Evolutionary conservation across 2,329 filamentous ascomycete species (phyloP).

Genomic region (Monosporascus ibericus): DNA sequence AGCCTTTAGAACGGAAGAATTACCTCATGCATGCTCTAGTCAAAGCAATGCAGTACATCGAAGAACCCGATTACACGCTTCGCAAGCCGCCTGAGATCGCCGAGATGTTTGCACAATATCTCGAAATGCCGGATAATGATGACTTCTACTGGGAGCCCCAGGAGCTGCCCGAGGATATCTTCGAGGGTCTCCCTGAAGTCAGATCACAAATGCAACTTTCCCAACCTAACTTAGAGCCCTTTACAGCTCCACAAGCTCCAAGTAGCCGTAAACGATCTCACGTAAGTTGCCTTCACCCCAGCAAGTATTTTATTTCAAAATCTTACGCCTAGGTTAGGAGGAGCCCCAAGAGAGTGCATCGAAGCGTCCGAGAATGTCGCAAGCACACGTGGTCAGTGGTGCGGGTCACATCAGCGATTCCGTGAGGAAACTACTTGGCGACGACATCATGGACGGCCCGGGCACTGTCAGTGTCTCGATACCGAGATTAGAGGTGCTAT

Average conservation of each 20-base stretch:
- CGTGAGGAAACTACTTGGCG: slow-evolving; percentile 23
- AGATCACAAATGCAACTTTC: slow-evolving; percentile 29
- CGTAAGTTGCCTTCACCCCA: slow-evolving; percentile 28
- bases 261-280: slow-evolving; percentile 40
- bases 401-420: slow-evolving; percentile 24
- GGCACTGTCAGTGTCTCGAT: slow-evolving; percentile 22
- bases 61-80: slow-evolving; percentile 33
- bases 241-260: slow-evolving; percentile 12
- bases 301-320: not conserved
- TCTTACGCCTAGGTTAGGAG: slow-evolving; percentile 22
- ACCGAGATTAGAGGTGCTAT: slow-evolving; percentile 25
- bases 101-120: slow-evolving; percentile 37
- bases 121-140: slow-evolving; percentile 31
- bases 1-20: slow-evolving; percentile 42
- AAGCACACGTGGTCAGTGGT: slow-evolving; percentile 18
- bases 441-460: slow-evolving; percentile 9
- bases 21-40: slow-evolving; percentile 30
- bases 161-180: slow-evolving; percentile 39
- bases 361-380: slow-evolving; percentile 27
- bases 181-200: slow-evolving; percentile 37
- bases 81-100: slow-evolving; percentile 42
- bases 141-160: slow-evolving; percentile 42
- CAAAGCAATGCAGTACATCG: slow-evolving; percentile 28
- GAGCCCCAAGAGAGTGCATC: slow-evolving; percentile 26
- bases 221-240: slow-evolving; percentile 19